Evolutionary conservation across 2,329 filamentous ascomycete genomes (phyloP).

Genomic region (Achaetomium macrosporum): DNA sequence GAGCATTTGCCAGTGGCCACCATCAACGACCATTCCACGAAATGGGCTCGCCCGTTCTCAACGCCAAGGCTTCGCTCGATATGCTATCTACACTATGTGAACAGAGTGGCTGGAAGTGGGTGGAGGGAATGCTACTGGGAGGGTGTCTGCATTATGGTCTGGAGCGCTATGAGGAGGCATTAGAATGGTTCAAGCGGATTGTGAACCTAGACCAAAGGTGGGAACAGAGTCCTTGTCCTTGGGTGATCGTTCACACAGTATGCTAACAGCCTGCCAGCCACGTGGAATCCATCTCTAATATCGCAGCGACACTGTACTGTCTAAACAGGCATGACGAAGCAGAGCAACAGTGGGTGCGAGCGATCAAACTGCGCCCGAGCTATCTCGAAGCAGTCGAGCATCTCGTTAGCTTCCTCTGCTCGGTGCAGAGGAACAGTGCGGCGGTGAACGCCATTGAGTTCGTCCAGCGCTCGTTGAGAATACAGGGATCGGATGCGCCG

Average conservation of each 20-base stretch:
- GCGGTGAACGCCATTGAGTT: constrained; percentile 82
- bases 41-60: constrained; percentile 40
- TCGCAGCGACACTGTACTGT: constrained; percentile 82
- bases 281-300: constrained; percentile 89
- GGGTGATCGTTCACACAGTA: constrained; percentile 4
- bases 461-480: constrained; percentile 67
- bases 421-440: constrained; percentile 71
- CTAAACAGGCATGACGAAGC: constrained; percentile 78
- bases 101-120: constrained; percentile 80
- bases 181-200: constrained; percentile 67
- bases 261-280: constrained; percentile 49
- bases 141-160: constrained; percentile 90
- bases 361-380: constrained; percentile 75
- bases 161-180: constrained; percentile 71
- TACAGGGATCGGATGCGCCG: constrained; percentile 26
- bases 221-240: background rate
- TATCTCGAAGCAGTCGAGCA: constrained; percentile 96
- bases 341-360: constrained; percentile 75
- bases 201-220: constrained; percentile 51
- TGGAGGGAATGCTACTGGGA: constrained; percentile 84
- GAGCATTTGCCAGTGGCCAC: constrained; percentile 19
- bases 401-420: constrained; percentile 80
- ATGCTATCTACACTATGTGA: constrained; percentile 70
- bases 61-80: constrained; percentile 62
- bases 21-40: constrained; percentile 18